These are phyloP conservation scores for Sclerotiophoma versabilis DNA, from an alignment of 2,329 filamentous ascomycete genomes.

Conservation along the genomic window DNA sequence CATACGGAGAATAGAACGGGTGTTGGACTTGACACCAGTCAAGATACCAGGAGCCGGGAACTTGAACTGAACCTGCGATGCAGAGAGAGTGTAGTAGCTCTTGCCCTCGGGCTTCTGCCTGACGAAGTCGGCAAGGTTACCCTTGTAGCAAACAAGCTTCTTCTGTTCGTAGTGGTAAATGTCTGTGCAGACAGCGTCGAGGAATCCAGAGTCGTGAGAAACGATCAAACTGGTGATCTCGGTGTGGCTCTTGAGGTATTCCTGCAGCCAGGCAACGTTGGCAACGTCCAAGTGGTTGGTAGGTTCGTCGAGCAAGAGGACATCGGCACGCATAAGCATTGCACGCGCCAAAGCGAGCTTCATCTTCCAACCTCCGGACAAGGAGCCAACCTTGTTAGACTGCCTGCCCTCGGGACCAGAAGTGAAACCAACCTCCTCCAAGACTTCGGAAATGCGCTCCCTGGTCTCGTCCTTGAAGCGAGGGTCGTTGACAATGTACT, in stretches of 20 bases:
- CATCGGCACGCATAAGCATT: slow-evolving; percentile 97
- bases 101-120: slow-evolving; percentile 90
- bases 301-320: slow-evolving; percentile 95
- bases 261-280: slow-evolving; percentile 95
- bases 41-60: slow-evolving; percentile 96
- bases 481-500: slow-evolving; percentile 90
- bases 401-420: slow-evolving; percentile 88
- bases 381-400: slow-evolving; percentile 85
- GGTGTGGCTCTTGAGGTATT: slow-evolving; percentile 93
- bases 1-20: slow-evolving; percentile 95
- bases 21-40: slow-evolving; percentile 92
- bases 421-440: slow-evolving; percentile 93
- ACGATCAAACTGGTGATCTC: slow-evolving; percentile 98
- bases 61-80: slow-evolving; percentile 91
- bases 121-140: slow-evolving; percentile 85
- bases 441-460: slow-evolving; percentile 82
- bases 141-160: slow-evolving; percentile 88
- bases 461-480: slow-evolving; percentile 79
- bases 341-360: slow-evolving; percentile 95
- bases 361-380: slow-evolving; percentile 99
- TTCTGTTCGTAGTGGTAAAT: slow-evolving; percentile 99
- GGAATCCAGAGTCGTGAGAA: slow-evolving; percentile 96
- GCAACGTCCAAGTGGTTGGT: slow-evolving; percentile 97
- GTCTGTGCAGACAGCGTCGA: slow-evolving; percentile 97
- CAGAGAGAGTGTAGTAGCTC: slow-evolving; percentile 96